Conservation (phyloP, 2,329 filamentous ascomycete genomes). For the Fusarium ramigenum region DNA sequence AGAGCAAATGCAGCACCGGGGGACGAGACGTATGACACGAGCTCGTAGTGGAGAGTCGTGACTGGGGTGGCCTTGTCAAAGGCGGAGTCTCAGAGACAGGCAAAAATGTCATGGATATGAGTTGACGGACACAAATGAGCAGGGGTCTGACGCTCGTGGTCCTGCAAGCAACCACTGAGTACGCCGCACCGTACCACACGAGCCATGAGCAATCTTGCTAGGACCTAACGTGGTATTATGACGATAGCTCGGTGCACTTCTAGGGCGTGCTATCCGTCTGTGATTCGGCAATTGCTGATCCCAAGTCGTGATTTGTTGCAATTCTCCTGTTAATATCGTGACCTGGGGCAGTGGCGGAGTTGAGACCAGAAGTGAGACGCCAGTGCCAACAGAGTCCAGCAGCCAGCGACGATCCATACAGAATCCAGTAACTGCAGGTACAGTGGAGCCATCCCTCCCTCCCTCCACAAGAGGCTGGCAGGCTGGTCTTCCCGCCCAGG, state of each 20-base stretch:
- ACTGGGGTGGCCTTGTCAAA: slow-evolving; percentile 29
- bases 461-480: slow-evolving; percentile 18
- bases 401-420: slow-evolving; percentile 22
- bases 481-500: slow-evolving; percentile 30
- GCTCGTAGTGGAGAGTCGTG: slow-evolving; percentile 27
- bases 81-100: slow-evolving; percentile 37
- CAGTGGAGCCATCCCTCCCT: slow-evolving; percentile 14
- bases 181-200: slow-evolving; percentile 17
- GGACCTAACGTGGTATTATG: not conserved
- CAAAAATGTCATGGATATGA: slow-evolving; percentile 17
- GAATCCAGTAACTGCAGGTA: slow-evolving; percentile 26
- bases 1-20: slow-evolving; percentile 26
- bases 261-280: not conserved
- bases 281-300: slow-evolving; percentile 14
- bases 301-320: not conserved
- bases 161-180: slow-evolving; percentile 31
- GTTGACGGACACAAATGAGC: slow-evolving; percentile 29
- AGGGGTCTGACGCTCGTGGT: slow-evolving; percentile 29
- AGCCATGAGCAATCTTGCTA: slow-evolving; percentile 21
- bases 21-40: slow-evolving; percentile 29
- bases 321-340: slow-evolving; percentile 13
- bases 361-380: slow-evolving; percentile 22
- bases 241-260: not conserved
- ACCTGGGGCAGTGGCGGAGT: slow-evolving; percentile 30
- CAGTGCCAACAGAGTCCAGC: slow-evolving; percentile 4